Percentiles rank a stretch among this genome's conserved stretches.
These are phyloP conservation scores for Kingdonia uniflora DNA, from an alignment of 164 flowering plant genomes.

Conservation along the genomic window DNA sequence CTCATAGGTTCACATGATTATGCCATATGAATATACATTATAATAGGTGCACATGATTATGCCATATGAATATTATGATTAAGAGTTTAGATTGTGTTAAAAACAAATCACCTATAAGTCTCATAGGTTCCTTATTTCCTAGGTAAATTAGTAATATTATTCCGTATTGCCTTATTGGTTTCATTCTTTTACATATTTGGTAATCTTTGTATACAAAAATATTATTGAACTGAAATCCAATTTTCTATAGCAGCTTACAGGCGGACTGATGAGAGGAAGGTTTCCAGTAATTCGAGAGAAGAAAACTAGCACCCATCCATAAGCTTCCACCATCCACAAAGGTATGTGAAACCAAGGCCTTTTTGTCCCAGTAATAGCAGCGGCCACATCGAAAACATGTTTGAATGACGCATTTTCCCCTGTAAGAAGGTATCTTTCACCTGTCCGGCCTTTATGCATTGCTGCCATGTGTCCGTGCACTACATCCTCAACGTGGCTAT, in stretches of 20 bases:
- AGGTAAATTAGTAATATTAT: too few relatives aligned
- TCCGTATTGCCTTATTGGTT: too few relatives aligned
- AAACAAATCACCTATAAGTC: too few relatives aligned
- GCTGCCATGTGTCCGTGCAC: slow-evolving; percentile 80
- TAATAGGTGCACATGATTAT: too few relatives aligned
- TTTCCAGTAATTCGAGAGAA: slow-evolving; percentile 54
- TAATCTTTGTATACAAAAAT: too few relatives aligned
- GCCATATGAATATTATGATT: too few relatives aligned
- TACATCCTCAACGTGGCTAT: slow-evolving; percentile 84
- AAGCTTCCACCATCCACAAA: slow-evolving; percentile 43
- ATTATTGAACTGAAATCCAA: too few relatives aligned
- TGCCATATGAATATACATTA: too few relatives aligned
- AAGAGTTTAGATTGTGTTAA: too few relatives aligned
- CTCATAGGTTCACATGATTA: too few relatives aligned
- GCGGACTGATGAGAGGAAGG: slow-evolving; percentile 81
- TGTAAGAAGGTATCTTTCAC: slow-evolving; percentile 82
- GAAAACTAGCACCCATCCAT: slow-evolving; percentile 65
- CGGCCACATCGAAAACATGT: slow-evolving; percentile 65
- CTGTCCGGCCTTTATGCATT: slow-evolving; percentile 51
- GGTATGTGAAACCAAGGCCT: slow-evolving; percentile 63
- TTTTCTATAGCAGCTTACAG: slow-evolving; percentile 32
- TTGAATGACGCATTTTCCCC: slow-evolving; percentile 89
- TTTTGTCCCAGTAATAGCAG: slow-evolving; percentile 48
- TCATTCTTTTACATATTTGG: too few relatives aligned
- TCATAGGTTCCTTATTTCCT: too few relatives aligned